Conservation (phyloP, 306 rosid genomes). For the apple (Malus domestica) region DNA sequence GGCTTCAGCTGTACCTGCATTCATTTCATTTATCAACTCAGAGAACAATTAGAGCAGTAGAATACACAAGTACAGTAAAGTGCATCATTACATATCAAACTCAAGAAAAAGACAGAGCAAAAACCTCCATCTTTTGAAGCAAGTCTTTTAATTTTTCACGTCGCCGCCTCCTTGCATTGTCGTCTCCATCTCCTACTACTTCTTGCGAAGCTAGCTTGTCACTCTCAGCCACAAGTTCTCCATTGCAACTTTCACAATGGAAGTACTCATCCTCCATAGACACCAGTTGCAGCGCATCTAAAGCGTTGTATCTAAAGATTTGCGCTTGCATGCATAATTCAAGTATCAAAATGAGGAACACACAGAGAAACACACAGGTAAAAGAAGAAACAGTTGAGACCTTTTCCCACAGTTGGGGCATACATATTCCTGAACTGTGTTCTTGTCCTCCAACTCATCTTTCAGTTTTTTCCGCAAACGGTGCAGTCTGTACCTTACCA, state of each 20-base stretch:
- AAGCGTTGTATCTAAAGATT: constrained; percentile 70
- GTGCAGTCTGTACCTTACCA: constrained; percentile 85
- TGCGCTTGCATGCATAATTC: background rate
- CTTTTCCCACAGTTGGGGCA: constrained; percentile 84
- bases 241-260: constrained; percentile 88
- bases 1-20: constrained; percentile 88
- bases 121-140: constrained; percentile 86
- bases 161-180: constrained; percentile 69
- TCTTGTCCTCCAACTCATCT: constrained; percentile 96
- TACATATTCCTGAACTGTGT: constrained; percentile 84
- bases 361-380: background rate
- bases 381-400: constrained; percentile 25
- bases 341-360: background rate
- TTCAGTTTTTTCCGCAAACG: constrained; percentile 93
- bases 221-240: constrained; percentile 80
- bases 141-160: constrained; percentile 83
- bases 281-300: constrained; percentile 77
- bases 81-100: background rate
- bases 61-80: constrained; percentile 2
- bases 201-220: constrained; percentile 86
- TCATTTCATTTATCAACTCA: constrained; percentile 11
- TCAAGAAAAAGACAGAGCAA: background rate
- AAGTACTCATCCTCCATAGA: constrained; percentile 84
- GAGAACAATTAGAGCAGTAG: background rate
- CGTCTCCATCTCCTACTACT: constrained; percentile 84